Evolutionary conservation across 148 eudicot genomes (phyloP).

Genomic region (Nepenthes mirabilis): DNA sequence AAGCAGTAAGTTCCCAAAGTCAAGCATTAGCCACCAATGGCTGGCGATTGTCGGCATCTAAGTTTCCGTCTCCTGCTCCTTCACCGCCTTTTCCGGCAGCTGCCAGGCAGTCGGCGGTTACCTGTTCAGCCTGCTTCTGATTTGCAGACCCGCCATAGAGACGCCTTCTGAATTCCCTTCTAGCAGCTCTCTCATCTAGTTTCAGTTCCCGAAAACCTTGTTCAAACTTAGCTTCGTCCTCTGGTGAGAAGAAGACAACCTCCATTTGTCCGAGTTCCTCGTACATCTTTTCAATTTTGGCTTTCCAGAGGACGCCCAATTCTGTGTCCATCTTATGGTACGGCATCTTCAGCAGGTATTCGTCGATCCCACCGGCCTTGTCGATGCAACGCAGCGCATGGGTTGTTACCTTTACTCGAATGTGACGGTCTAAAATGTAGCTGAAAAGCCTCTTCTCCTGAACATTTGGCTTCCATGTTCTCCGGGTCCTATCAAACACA

Average conservation of each 20-base stretch:
- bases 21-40: too few species aligned
- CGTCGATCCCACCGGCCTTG: slow-evolving; percentile 96
- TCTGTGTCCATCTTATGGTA: slow-evolving; percentile 97
- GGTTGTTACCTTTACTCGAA: slow-evolving; percentile 78
- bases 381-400: slow-evolving; percentile 95
- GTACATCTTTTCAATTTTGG: slow-evolving; percentile 84
- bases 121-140: slow-evolving; percentile 16
- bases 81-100: slow-evolving; percentile 11
- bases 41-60: too few species aligned
- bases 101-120: slow-evolving; percentile 2
- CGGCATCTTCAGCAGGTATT: slow-evolving; percentile 86
- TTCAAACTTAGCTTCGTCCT: slow-evolving; percentile 73
- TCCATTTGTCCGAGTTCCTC: slow-evolving; percentile 70
- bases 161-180: slow-evolving; percentile 53
- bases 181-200: slow-evolving; percentile 35
- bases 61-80: too few species aligned
- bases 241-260: slow-evolving; percentile 69
- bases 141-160: slow-evolving; percentile 29
- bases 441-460: slow-evolving; percentile 87
- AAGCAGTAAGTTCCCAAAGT: too few species aligned
- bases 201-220: slow-evolving; percentile 51
- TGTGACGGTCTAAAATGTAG: slow-evolving; percentile 74
- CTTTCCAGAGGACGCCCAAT: slow-evolving; percentile 81
- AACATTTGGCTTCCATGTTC: slow-evolving; percentile 86
- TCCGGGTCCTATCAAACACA: slow-evolving; percentile 46